Evolutionary conservation across 768 basidiomycete genomes (phyloP), one percentile per base, ranked within the genome.

Genomic region (Suillus plorans): DNA sequence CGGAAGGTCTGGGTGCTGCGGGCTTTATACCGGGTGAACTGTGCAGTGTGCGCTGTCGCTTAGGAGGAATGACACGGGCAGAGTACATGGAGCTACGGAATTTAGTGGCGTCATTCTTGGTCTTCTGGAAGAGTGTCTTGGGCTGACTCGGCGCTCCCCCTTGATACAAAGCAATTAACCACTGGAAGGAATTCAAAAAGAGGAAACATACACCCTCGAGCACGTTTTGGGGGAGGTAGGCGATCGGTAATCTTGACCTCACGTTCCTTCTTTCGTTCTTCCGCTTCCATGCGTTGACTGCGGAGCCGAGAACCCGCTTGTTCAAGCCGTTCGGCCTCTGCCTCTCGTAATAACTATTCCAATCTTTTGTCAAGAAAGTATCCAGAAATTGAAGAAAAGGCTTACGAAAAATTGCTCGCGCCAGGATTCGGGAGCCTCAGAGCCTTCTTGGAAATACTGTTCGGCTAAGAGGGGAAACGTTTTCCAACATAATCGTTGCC

Each of bases 61-160:
- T 86, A 56, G 79, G 74, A 22, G 85, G 86, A 39, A 86, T 64
- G 64, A 84, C 80, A 52, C 83, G 82, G 57, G 83, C 73, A 55
- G 77, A 78, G 69, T 86, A 89, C 69, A 91, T 77, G 37, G 84
- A 83, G 73, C 84, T 86, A 73, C 88, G 86, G 55, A 89, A 76
- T 74, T 85, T 89, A 34, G 84, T 87, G 13, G 90, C 88, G 69
- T 92, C 89, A 50, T 80, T 80, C 64, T 85, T 85, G 7, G 91
- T 88, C 77, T 90, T 92, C 79, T 93, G 89, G 69, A 94, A 88
- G 22, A 94, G 79, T 18, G 88, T 82, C 77, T 89, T 92, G 25
- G 89, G 87, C 45, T 78, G 80, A 60, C 63, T 67, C n/a, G 77
- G 10, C 7, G 75, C 66, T 25, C 75, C 75, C 79, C 84, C 83